Evolutionary conservation across 768 basidiomycete genomes (phyloP).

Genomic region (Polyporus arcularius): DNA sequence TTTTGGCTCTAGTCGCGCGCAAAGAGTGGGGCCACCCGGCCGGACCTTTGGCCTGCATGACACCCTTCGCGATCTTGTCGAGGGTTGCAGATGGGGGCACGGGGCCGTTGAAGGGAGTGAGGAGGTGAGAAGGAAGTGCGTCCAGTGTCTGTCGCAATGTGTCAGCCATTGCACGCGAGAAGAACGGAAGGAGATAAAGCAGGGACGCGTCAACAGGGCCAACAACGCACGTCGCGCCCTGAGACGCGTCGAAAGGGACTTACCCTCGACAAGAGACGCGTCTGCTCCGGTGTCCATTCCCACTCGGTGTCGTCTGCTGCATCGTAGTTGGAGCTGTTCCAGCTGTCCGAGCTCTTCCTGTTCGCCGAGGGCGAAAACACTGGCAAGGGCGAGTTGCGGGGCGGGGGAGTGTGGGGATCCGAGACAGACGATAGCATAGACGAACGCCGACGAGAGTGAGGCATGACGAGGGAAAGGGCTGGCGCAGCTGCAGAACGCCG

Average conservation of each 20-base stretch:
- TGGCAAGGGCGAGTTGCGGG: conserved; percentile 54
- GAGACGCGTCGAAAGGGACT: conserved; percentile 27
- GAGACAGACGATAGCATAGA: conserved; percentile 50
- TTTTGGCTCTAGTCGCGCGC: conserved; percentile 79
- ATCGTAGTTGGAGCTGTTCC: conserved; percentile 77
- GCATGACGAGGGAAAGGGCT: conserved; percentile 62
- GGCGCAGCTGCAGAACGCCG: conserved; percentile 51
- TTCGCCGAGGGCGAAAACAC: conserved; percentile 49
- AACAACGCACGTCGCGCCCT: background rate
- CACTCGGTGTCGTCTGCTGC: conserved; percentile 62
- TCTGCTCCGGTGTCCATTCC: conserved; percentile 77
- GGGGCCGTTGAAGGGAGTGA: conserved; percentile 84
- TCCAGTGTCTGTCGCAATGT: conserved; percentile 64
- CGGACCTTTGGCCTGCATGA: conserved; percentile 73
- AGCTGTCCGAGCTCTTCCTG: conserved; percentile 79
- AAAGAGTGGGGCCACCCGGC: conserved; percentile 82
- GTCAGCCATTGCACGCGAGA: conserved; percentile 12
- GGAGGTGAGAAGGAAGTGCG: conserved; percentile 78
- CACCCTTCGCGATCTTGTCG: conserved; percentile 82
- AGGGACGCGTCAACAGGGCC: background rate
- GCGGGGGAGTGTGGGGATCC: conserved; percentile 58
- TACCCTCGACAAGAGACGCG: conserved; percentile 67
- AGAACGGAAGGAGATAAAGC: conserved; percentile 16
- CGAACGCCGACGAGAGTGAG: conserved; percentile 52
- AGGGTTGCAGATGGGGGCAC: conserved; percentile 85